Evolutionary conservation across 2,329 filamentous ascomycete genomes (phyloP).

Genomic region (Venturia pyrina): DNA sequence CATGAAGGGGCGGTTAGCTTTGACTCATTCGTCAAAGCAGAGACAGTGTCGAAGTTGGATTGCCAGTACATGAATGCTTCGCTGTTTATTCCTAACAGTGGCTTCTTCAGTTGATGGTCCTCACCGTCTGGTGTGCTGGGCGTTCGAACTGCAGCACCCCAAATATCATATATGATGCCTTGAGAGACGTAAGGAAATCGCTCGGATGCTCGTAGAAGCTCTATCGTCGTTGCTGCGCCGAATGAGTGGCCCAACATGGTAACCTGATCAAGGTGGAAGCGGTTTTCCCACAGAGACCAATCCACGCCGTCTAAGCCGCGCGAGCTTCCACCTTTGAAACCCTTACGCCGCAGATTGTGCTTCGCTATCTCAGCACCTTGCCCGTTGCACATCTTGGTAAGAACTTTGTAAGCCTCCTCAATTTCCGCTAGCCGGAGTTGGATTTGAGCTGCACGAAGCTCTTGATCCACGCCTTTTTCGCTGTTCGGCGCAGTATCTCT

Average conservation of each 20-base stretch:
- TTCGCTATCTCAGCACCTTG: neutral
- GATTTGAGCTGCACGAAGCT: conserved; percentile 51
- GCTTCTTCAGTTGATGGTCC: conserved; percentile 39
- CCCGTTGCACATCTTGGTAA: conserved; percentile 46
- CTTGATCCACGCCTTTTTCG: conserved; percentile 48
- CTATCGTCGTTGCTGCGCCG: conserved; percentile 53
- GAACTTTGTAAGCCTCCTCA: conserved; percentile 49
- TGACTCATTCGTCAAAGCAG: conserved; percentile 47
- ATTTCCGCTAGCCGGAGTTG: conserved; percentile 54
- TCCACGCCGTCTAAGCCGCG: conserved; percentile 45
- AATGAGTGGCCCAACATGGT: conserved; percentile 59
- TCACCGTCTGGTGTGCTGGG: conserved; percentile 25
- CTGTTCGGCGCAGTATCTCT: conserved; percentile 43
- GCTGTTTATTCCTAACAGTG: conserved; percentile 53
- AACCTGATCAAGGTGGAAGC: conserved; percentile 46
- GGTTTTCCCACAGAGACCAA: conserved; percentile 48
- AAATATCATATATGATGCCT: conserved; percentile 57
- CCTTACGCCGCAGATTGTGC: conserved; percentile 29
- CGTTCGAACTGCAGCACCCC: conserved; percentile 43
- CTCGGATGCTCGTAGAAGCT: conserved; percentile 46
- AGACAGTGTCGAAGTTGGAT: conserved; percentile 50
- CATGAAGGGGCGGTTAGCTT: conserved; percentile 30
- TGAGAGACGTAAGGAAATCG: conserved; percentile 50
- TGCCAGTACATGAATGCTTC: conserved; percentile 65
- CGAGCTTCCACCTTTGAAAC: conserved; percentile 49